These are phyloP conservation scores for Massarina eburnea DNA, from an alignment of 2,329 filamentous ascomycete species.

Conservation along the genomic window DNA sequence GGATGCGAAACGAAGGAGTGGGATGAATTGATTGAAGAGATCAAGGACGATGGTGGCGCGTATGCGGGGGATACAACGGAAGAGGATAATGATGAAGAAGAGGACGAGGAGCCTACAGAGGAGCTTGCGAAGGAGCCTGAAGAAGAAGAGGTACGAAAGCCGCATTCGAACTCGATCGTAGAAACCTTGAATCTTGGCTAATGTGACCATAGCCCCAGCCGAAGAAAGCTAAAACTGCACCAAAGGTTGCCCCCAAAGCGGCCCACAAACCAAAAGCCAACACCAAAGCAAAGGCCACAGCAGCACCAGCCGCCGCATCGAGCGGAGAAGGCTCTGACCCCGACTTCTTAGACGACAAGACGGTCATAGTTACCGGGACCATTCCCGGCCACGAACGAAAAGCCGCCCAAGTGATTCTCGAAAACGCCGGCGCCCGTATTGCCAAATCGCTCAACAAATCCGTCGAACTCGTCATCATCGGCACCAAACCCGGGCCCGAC, in stretches of 20 bases:
- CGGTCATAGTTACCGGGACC: slow-evolving; percentile 18
- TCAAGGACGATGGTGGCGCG: slow-evolving; percentile 17
- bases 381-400: slow-evolving; percentile 19
- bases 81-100: slow-evolving; percentile 15
- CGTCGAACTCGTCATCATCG: slow-evolving; percentile 21
- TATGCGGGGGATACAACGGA: slow-evolving; percentile 11
- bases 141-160: slow-evolving; percentile 12
- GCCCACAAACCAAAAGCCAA: slow-evolving; percentile 15
- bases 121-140: slow-evolving; percentile 15
- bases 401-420: slow-evolving; percentile 14
- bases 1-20: slow-evolving; percentile 87
- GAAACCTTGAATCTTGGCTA: background rate
- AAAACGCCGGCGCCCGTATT: slow-evolving; percentile 16
- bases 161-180: no score
- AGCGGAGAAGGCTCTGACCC: slow-evolving; percentile 6
- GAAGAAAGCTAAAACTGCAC: slow-evolving; percentile 8
- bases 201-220: slow-evolving; percentile 9
- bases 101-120: slow-evolving; percentile 18
- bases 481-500: slow-evolving; percentile 15
- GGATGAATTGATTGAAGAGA: slow-evolving; percentile 65
- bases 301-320: slow-evolving; percentile 11
- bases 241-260: slow-evolving; percentile 1
- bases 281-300: slow-evolving; percentile 15
- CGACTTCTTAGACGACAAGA: slow-evolving; percentile 13
- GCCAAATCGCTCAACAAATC: slow-evolving; percentile 22